A percentile compares a stretch with the other conserved stretches of the same genome.
phyloP scores from a whole-genome alignment of 2,329 filamentous ascomycete genomes.

The Aspergillus carbonarius region DNA sequence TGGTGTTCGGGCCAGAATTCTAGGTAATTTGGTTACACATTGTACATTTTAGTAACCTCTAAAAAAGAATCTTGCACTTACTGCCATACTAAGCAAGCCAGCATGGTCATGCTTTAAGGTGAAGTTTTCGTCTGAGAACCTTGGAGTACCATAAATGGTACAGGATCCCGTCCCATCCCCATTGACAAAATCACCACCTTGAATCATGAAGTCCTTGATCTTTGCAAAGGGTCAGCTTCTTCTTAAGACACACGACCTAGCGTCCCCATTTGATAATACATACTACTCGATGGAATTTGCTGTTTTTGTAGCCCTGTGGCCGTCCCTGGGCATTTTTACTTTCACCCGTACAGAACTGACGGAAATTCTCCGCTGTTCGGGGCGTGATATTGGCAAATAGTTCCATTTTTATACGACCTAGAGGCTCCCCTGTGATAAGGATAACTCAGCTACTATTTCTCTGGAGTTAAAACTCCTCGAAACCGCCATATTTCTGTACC shows the following conservation, averaged over 20 bases:
- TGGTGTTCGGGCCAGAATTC: constrained; percentile 90
- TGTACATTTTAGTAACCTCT: not conserved
- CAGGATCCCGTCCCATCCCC: constrained; percentile 87
- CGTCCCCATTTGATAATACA: constrained; percentile 34
- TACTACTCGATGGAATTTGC: constrained; percentile 91
- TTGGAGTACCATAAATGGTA: constrained; percentile 80
- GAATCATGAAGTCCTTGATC: constrained; percentile 97
- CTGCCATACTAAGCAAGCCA: constrained; percentile 89
- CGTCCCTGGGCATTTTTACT: constrained; percentile 72
- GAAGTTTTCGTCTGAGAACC: constrained; percentile 92
- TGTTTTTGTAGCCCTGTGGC: constrained; percentile 90
- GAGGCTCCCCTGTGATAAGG: constrained; percentile 68
- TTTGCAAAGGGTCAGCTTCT: constrained; percentile 36
- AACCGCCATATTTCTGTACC: not conserved
- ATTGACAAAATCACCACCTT: constrained; percentile 93
- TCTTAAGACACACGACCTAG: not conserved
- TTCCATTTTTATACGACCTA: constrained; percentile 86
- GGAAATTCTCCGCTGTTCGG: constrained; percentile 93
- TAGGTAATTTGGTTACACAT: constrained; percentile 36
- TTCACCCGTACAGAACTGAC: constrained; percentile 95
- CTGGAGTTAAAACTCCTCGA: not conserved
- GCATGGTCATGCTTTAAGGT: constrained; percentile 71
- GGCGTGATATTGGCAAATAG: constrained; percentile 83
- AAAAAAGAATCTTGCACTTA: constrained; percentile 49
- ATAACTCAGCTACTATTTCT: not conserved